Conservation (phyloP, 1,284 basidiomycete genomes). For the Cronartium quercuum region DNA sequence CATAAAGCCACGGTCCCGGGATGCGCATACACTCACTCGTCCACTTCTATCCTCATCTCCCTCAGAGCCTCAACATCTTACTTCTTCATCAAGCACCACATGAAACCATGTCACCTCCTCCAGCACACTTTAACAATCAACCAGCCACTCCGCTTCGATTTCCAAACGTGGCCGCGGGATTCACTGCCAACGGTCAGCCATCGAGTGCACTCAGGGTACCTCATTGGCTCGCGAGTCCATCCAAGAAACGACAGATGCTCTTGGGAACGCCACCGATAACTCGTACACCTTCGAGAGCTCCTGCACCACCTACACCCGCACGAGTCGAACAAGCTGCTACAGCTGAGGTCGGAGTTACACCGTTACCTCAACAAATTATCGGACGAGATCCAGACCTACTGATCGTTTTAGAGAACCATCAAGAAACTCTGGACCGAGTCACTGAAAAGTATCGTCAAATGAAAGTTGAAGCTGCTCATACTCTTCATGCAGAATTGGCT, state of each 20-base stretch:
- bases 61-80: too few relatives aligned
- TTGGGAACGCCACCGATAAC: constrained; percentile 18
- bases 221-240: constrained; percentile 11
- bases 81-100: too few relatives aligned
- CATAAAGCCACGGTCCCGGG: too few relatives aligned
- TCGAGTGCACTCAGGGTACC: not conserved
- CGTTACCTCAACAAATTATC: not conserved
- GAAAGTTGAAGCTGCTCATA: constrained; percentile 6
- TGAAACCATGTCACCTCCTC: not conserved
- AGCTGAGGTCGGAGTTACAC: not conserved
- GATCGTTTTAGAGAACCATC: constrained; percentile 4
- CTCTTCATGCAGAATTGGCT: constrained; percentile 5
- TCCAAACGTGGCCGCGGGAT: not conserved
- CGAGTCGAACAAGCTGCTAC: not conserved
- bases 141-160: not conserved
- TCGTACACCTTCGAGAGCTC: not conserved
- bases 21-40: too few relatives aligned
- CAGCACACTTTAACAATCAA: not conserved
- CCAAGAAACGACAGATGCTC: constrained; percentile 8
- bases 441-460: constrained; percentile 4
- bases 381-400: constrained; percentile 13
- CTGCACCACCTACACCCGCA: not conserved
- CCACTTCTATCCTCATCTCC: too few relatives aligned
- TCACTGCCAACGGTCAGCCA: not conserved
- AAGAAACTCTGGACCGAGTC: constrained; percentile 1